Conservation (phyloP, 305 asterid genomes). For the Galium porrigens region DNA sequence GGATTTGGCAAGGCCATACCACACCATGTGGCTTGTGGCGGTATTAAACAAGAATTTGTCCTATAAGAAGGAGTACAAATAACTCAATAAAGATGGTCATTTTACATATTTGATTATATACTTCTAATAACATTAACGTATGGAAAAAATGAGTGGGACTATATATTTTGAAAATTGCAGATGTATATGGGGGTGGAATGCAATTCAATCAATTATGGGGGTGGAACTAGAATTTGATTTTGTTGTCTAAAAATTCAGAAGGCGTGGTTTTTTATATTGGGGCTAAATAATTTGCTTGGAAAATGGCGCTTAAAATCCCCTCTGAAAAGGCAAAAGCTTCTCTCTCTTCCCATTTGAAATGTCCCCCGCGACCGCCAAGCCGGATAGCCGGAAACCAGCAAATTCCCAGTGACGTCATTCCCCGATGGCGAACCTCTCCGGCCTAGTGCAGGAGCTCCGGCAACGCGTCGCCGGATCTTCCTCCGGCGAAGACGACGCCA, state of each 20-base stretch:
- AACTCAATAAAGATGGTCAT: too few relatives aligned
- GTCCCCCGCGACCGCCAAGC: neutral
- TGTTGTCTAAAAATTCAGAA: neutral
- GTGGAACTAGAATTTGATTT: too few relatives aligned
- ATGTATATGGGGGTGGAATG: neutral
- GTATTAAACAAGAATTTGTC: too few relatives aligned
- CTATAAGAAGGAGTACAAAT: too few relatives aligned
- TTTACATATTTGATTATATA: too few relatives aligned
- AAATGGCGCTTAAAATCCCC: slow-evolving; percentile 5
- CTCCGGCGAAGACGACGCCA: slow-evolving; percentile 43
- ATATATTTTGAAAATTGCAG: too few relatives aligned
- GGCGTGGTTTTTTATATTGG: neutral
- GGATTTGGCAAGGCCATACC: too few relatives aligned
- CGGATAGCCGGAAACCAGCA: neutral
- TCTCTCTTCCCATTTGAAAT: neutral
- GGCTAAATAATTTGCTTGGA: neutral
- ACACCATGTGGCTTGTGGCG: too few relatives aligned
- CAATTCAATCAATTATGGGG: too few relatives aligned
- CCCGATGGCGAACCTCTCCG: slow-evolving; percentile 59
- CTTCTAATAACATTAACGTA: too few relatives aligned
- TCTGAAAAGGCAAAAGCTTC: neutral
- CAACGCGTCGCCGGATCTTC: slow-evolving; percentile 77
- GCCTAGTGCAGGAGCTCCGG: slow-evolving; percentile 73
- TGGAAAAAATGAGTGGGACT: too few relatives aligned
- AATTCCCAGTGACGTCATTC: neutral